These are phyloP conservation scores for Leishmania tarentolae DNA, from an alignment of 208 protist genomes.

Conservation along the genomic window DNA sequence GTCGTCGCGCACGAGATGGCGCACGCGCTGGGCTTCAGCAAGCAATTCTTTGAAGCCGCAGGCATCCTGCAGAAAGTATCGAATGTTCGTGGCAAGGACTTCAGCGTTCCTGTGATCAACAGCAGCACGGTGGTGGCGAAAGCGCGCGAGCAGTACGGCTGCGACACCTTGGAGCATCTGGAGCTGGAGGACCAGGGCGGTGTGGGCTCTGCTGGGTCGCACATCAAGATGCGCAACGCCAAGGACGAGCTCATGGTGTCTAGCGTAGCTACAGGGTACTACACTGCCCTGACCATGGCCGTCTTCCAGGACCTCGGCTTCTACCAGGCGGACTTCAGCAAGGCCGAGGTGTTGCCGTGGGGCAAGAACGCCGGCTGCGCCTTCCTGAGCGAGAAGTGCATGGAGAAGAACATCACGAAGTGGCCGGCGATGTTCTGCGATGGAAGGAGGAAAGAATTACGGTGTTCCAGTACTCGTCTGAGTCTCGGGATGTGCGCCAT, in stretches of 20 bases:
- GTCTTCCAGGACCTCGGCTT: conserved; percentile 78
- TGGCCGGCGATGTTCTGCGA: conserved; percentile 63
- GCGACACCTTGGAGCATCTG: conserved; percentile 46
- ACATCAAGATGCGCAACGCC: conserved; percentile 86
- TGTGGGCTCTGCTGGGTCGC: conserved; percentile 67
- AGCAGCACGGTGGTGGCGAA: conserved; percentile 30
- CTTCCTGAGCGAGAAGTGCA: conserved; percentile 51
- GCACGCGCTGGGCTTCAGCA: conserved; percentile 82
- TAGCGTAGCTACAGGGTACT: conserved; percentile 29
- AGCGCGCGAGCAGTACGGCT: conserved; percentile 68
- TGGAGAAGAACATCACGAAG: conserved; percentile 32
- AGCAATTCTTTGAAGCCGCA: conserved; percentile 9
- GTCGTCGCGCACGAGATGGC: conserved; percentile 68
- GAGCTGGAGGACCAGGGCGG: conserved; percentile 69
- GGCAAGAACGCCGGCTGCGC: conserved; percentile 61
- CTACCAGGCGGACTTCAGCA: conserved; percentile 72
- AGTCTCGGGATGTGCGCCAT: neutral
- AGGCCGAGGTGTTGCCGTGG: conserved; percentile 74
- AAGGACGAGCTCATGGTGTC: conserved; percentile 87
- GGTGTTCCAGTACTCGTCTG: neutral
- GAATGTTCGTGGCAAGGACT: conserved; percentile 40
- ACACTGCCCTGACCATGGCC: conserved; percentile 78
- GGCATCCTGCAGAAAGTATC: conserved; percentile 10
- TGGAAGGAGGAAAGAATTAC: neutral
- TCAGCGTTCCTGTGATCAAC: conserved; percentile 30